Conservation (phyloP, 2,329 filamentous ascomycete species). For the Botrytis paeoniae region DNA sequence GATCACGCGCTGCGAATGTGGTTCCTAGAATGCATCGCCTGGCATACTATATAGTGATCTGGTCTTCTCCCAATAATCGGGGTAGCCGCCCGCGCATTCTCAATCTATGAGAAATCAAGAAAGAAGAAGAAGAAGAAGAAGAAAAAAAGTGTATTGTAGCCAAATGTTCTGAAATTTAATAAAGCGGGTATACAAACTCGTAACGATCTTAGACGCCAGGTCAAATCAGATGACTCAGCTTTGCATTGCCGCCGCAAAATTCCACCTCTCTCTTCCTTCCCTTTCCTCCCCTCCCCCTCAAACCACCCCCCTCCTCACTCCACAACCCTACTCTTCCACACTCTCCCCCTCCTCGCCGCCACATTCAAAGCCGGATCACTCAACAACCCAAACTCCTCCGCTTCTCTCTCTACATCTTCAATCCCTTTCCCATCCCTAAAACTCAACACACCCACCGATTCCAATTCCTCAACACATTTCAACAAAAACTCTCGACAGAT, state of each 20-base stretch:
- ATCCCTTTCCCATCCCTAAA: background rate
- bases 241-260: too few species aligned
- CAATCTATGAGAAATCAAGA: background rate
- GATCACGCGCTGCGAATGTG: background rate
- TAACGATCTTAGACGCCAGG: too few species aligned
- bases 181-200: background rate
- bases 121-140: background rate
- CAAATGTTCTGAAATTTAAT: background rate
- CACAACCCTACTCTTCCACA: slow-evolving; percentile 2
- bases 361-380: background rate
- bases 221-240: too few species aligned
- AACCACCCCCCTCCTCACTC: background rate
- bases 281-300: too few species aligned
- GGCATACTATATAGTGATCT: background rate
- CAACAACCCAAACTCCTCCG: background rate
- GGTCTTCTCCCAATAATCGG: background rate
- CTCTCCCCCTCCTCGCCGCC: background rate
- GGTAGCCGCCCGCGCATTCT: background rate
- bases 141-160: too few species aligned
- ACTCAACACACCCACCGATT: background rate
- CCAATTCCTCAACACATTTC: background rate
- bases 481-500: background rate
- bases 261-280: too few species aligned
- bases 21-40: background rate
- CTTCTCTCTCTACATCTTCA: background rate